Evolutionary conservation across 352 stramenopile genomes (phyloP).

Genomic region (Phytophthora pseudosyringae): DNA sequence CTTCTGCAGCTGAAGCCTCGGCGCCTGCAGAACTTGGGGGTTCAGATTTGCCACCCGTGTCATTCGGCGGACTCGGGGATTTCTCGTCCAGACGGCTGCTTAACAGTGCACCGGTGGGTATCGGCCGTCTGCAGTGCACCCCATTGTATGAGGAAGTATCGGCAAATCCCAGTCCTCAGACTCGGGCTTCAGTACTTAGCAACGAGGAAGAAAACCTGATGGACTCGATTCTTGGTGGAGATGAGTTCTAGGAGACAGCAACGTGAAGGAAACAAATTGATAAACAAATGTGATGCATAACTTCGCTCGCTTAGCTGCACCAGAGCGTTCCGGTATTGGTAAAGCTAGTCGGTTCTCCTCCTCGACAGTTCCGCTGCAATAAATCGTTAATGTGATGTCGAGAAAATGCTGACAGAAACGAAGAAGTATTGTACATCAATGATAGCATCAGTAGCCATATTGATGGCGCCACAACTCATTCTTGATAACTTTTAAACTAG

Average conservation of each 20-base stretch:
- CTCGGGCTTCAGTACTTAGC: slow-evolving; percentile 55
- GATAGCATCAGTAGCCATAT: no score
- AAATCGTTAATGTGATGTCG: no score
- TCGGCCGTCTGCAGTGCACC: slow-evolving; percentile 70
- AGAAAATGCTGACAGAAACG: no score
- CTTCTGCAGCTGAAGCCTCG: slow-evolving; percentile 28
- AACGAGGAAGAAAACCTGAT: slow-evolving; percentile 88
- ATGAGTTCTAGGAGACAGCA: slow-evolving; percentile 29
- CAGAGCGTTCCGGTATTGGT: no score
- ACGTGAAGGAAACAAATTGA: not conserved
- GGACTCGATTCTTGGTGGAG: slow-evolving; percentile 72
- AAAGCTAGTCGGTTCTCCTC: no score
- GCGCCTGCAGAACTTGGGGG: slow-evolving; percentile 21
- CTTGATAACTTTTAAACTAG: no score
- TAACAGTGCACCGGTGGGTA: slow-evolving; percentile 71
- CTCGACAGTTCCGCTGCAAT: no score
- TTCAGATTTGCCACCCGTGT: slow-evolving; percentile 48
- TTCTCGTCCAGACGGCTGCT: slow-evolving; percentile 59
- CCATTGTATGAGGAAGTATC: slow-evolving; percentile 31
- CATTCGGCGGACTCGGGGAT: slow-evolving; percentile 37
- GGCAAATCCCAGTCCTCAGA: slow-evolving; percentile 6
- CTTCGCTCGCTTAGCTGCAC: not conserved
- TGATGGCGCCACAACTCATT: no score
- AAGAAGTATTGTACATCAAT: no score
- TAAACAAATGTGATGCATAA: not conserved